Conservation (phyloP, 495 filamentous ascomycete species). For the Aeminium ludgeri region DNA sequence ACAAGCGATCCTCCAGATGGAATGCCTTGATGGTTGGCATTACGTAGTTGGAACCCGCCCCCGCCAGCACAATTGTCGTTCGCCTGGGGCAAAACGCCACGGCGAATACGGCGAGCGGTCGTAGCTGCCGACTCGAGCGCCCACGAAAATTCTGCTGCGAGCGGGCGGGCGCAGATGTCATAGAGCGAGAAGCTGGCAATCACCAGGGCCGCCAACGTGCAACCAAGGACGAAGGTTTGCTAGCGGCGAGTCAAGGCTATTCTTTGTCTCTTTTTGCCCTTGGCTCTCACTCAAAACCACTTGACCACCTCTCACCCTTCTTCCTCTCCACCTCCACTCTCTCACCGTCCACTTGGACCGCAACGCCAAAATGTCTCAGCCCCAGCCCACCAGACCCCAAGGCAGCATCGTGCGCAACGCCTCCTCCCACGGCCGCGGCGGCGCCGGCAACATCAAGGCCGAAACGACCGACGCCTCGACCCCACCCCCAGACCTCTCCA, state of each 20-base stretch:
- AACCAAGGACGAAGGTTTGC: no score
- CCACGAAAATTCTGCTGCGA: no score
- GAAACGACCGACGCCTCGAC: constrained; percentile 5
- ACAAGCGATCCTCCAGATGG: no score
- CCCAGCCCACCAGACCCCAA: neutral
- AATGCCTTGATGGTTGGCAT: no score
- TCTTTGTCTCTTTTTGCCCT: neutral
- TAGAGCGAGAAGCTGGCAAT: no score
- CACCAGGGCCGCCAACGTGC: no score
- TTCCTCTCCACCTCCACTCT: neutral
- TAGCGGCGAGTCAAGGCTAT: neutral
- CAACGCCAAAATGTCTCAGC: neutral
- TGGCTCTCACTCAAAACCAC: neutral
- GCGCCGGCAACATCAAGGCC: constrained; percentile 11
- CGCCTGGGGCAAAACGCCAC: no score
- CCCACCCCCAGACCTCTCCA: constrained; percentile 47
- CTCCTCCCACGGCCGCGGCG: constrained; percentile 9
- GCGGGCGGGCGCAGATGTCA: no score
- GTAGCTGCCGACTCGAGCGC: no score
- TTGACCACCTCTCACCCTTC: neutral
- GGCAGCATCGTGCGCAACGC: neutral
- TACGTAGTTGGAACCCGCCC: no score
- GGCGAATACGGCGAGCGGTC: no score
- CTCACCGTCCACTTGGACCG: neutral
- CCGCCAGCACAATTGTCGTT: no score